phyloP scores from a whole-genome alignment of 2,329 filamentous ascomycete genomes.

The Hypoxylon sp. region DNA sequence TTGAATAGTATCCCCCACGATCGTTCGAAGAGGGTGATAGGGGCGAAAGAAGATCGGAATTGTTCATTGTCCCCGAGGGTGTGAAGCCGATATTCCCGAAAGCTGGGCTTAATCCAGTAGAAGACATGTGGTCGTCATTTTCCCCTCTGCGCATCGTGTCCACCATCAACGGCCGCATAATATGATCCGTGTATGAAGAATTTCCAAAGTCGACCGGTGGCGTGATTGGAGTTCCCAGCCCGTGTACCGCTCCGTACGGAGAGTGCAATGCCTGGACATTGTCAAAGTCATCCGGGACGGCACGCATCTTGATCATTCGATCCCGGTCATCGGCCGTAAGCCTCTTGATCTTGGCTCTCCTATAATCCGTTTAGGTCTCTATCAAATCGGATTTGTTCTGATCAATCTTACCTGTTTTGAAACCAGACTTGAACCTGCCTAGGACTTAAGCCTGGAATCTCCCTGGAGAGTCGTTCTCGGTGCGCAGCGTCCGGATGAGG shows the following conservation, averaged over 20 bases:
- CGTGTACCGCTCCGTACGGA: slow-evolving; percentile 71
- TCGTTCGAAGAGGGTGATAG: slow-evolving; percentile 67
- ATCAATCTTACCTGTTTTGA: slow-evolving; percentile 83
- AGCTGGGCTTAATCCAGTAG: slow-evolving; percentile 73
- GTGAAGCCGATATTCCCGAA: slow-evolving; percentile 76
- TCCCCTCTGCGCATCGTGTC: slow-evolving; percentile 73
- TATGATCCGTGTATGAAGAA: slow-evolving; percentile 67
- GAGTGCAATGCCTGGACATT: slow-evolving; percentile 76
- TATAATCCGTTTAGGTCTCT: slow-evolving; percentile 50
- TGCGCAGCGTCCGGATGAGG: slow-evolving; percentile 94
- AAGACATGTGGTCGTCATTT: slow-evolving; percentile 74
- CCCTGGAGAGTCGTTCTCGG: slow-evolving; percentile 84
- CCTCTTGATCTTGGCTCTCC: slow-evolving; percentile 78
- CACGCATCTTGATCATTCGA: slow-evolving; percentile 77
- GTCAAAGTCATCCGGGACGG: slow-evolving; percentile 77
- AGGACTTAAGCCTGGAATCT: slow-evolving; percentile 91
- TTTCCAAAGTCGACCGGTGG: slow-evolving; percentile 62
- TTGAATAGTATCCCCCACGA: slow-evolving; percentile 66
- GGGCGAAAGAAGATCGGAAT: slow-evolving; percentile 68
- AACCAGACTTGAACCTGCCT: slow-evolving; percentile 99
- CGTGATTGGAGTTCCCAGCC: slow-evolving; percentile 60
- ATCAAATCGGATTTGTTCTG: slow-evolving; percentile 33
- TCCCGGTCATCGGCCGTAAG: slow-evolving; percentile 77
- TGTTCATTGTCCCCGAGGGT: slow-evolving; percentile 62
- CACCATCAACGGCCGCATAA: slow-evolving; percentile 75